Percentiles rank a stretch among this genome's conserved stretches.
Evolutionary conservation across 2,329 filamentous ascomycete species (phyloP).

Genomic region (Nemania sp.): DNA sequence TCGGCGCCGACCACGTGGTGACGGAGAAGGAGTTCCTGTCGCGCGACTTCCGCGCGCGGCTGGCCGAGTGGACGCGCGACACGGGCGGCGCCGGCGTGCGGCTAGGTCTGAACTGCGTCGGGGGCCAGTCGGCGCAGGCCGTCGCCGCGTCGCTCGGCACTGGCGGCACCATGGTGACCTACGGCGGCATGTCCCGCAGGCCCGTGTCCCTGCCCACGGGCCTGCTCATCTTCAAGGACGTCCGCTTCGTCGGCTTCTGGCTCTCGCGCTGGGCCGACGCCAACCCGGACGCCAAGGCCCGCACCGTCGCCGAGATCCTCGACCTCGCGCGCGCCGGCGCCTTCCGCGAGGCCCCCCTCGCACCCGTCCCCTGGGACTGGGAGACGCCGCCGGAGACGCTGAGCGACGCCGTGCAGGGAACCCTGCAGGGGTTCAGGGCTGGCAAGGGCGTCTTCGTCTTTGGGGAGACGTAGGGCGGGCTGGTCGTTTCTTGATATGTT

Average conservation of each 20-base stretch:
- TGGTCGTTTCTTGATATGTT: too few species aligned
- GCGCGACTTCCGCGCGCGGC: slow-evolving; percentile 63
- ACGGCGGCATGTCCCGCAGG: slow-evolving; percentile 92
- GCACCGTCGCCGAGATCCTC: slow-evolving; percentile 84
- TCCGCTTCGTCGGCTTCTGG: slow-evolving; percentile 93
- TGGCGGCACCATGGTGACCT: slow-evolving; percentile 81
- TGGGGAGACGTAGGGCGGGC: slow-evolving; percentile 47
- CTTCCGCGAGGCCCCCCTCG: slow-evolving; percentile 83
- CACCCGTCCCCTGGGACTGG: slow-evolving; percentile 82
- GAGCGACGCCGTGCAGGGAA: slow-evolving; percentile 76
- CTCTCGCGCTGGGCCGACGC: slow-evolving; percentile 84
- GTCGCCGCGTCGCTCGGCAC: slow-evolving; percentile 75
- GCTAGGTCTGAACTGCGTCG: slow-evolving; percentile 90
- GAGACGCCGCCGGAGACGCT: slow-evolving; percentile 73
- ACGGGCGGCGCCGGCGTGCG: slow-evolving; percentile 70
- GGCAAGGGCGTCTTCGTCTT: slow-evolving; percentile 94
- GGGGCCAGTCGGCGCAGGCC: slow-evolving; percentile 79
- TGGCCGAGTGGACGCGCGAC: slow-evolving; percentile 69
- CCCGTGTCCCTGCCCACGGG: slow-evolving; percentile 81
- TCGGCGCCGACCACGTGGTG: slow-evolving; percentile 63
- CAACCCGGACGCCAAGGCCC: slow-evolving; percentile 73
- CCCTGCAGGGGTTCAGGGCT: slow-evolving; percentile 79
- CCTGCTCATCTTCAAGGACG: slow-evolving; percentile 89
- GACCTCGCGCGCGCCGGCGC: slow-evolving; percentile 73
- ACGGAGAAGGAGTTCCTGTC: slow-evolving; percentile 60